These are phyloP conservation scores for Leccinum pseudoinsigne DNA, from an alignment of 1,284 basidiomycete genomes.

Conservation along the genomic window DNA sequence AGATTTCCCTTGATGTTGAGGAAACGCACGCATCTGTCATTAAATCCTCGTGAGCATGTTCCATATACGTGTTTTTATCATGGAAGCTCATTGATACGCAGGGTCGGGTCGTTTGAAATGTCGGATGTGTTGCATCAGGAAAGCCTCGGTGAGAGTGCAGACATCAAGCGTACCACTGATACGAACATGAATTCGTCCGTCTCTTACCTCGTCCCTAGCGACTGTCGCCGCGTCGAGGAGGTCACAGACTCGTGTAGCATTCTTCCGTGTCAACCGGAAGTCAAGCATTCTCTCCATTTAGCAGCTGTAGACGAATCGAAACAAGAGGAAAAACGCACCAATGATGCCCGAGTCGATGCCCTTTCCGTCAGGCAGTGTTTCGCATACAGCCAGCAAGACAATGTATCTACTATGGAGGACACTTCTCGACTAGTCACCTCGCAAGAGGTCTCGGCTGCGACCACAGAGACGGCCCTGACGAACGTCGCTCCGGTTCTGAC, in stretches of 20 bases:
- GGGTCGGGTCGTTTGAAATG: neutral
- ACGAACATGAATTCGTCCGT: neutral
- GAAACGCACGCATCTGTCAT: neutral
- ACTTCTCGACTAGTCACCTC: neutral
- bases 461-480: neutral
- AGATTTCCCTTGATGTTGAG: neutral
- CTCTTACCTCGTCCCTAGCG: neutral
- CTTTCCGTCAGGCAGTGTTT: neutral
- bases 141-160: neutral
- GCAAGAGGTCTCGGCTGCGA: neutral
- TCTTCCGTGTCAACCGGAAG: neutral
- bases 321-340: neutral
- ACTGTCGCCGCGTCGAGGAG: neutral
- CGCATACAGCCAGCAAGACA: neutral
- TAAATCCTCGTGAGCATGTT: conserved; percentile 7
- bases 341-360: neutral
- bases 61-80: neutral
- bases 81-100: conserved; percentile 6
- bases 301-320: neutral
- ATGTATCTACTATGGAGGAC: neutral
- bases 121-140: neutral
- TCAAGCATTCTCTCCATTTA: neutral
- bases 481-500: neutral
- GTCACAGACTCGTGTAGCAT: neutral
- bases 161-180: neutral